These are phyloP conservation scores for Corchorus capsularis DNA, from an alignment of 345 rosid genomes.

Conservation along the genomic window DNA sequence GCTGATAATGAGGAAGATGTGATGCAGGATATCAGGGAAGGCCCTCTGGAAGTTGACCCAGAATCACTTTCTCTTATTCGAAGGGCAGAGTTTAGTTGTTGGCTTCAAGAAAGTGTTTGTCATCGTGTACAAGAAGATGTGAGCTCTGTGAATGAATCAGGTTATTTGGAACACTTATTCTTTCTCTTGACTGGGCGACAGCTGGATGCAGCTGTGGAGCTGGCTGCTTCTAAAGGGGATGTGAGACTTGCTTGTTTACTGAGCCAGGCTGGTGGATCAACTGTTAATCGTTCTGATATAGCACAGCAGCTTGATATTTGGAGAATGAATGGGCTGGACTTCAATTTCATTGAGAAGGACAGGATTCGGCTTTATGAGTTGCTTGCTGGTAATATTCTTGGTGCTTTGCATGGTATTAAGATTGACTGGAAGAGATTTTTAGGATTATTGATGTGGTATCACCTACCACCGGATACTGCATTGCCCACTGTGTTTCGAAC, in stretches of 20 bases:
- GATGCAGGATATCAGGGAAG: conserved; percentile 82
- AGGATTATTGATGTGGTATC: conserved; percentile 96
- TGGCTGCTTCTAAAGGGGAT: conserved; percentile 90
- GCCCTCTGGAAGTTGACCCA: conserved; percentile 58
- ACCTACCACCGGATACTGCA: conserved; percentile 62
- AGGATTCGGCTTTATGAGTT: conserved; percentile 80
- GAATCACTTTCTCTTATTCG: conserved; percentile 86
- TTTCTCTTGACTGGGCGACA: conserved; percentile 87
- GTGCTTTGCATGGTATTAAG: conserved; percentile 53
- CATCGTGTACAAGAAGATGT: conserved; percentile 90
- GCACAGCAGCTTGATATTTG: conserved; percentile 78
- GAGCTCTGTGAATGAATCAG: conserved; percentile 69
- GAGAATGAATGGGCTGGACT: conserved; percentile 87
- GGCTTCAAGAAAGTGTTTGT: conserved; percentile 92
- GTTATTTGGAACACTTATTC: conserved; percentile 79
- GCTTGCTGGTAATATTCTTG: conserved; percentile 85
- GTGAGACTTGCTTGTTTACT: conserved; percentile 92
- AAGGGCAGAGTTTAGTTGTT: conserved; percentile 91
- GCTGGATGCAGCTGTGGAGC: conserved; percentile 80
- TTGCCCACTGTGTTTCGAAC: conserved; percentile 65
- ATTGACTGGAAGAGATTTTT: conserved; percentile 98
- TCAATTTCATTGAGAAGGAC: conserved; percentile 83
- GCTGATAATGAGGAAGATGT: conserved; percentile 88
- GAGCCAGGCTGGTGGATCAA: conserved; percentile 95
- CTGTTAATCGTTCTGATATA: conserved; percentile 68